A percentile compares a stretch with the other conserved stretches of the same genome.
Conservation (phyloP, 2,329 filamentous ascomycete species). For the Colletotrichum echinochloae region DNA sequence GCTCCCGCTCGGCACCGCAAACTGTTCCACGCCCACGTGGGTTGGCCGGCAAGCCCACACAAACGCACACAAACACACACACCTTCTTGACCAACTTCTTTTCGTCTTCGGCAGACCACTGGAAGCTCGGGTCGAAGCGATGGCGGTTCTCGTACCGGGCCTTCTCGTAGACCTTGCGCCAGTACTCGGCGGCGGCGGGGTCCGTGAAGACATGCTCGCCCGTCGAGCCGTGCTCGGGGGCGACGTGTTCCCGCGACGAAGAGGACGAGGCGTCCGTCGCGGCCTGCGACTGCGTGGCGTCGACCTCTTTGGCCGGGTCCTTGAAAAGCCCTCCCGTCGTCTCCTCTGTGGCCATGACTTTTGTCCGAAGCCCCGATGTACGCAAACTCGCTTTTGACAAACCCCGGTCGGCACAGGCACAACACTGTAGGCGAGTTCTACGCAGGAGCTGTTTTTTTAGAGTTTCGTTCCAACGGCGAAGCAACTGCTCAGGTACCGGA, state of each 20-base stretch:
- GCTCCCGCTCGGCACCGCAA: not conserved
- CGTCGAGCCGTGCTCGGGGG: conserved; percentile 47
- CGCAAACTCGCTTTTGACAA: conserved; percentile 12
- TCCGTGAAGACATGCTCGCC: conserved; percentile 62
- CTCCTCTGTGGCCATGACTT: conserved; percentile 19
- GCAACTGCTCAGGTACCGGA: conserved; percentile 4
- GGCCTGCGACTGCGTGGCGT: conserved; percentile 16
- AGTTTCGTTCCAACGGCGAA: conserved; percentile 14
- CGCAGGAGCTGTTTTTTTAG: not conserved
- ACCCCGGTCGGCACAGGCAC: not conserved
- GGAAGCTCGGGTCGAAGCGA: conserved; percentile 64
- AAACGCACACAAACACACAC: too few relatives aligned
- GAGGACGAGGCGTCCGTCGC: conserved; percentile 29
- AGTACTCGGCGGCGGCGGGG: conserved; percentile 64
- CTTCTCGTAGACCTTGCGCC: conserved; percentile 65
- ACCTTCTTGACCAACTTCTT: conserved; percentile 60
- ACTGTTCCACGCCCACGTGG: too few relatives aligned
- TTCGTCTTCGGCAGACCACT: conserved; percentile 62
- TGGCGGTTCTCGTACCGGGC: conserved; percentile 71
- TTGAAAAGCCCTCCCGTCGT: conserved; percentile 19
- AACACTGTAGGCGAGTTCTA: not conserved
- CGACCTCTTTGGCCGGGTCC: conserved; percentile 32
- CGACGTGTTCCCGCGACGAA: conserved; percentile 20
- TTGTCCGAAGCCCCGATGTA: too few relatives aligned
- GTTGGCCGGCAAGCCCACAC: too few relatives aligned